phyloP scores from a whole-genome alignment of 208 protist genomes.

The Leishmania braziliensis region DNA sequence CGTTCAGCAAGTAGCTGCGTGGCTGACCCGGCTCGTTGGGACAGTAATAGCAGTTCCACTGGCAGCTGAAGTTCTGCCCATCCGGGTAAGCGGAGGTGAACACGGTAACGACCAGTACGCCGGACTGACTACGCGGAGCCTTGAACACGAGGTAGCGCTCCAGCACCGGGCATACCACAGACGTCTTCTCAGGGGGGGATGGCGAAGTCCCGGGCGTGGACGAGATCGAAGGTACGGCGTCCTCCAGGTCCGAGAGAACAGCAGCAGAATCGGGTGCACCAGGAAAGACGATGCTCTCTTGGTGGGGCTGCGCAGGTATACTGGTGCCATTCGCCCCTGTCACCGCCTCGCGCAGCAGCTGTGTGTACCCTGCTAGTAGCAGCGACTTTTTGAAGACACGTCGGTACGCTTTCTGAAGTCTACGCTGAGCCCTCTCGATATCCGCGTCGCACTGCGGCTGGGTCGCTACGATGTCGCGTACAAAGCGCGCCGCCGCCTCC shows the following conservation, averaged over 20 bases:
- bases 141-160: conserved; percentile 82
- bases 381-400: conserved; percentile 74
- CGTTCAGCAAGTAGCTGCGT: conserved; percentile 90
- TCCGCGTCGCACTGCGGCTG: conserved; percentile 40
- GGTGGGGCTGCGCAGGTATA: not conserved
- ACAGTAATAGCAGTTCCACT: conserved; percentile 95
- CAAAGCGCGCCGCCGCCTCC: conserved; percentile 43
- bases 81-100: conserved; percentile 91
- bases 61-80: conserved; percentile 86
- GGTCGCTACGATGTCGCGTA: conserved; percentile 44
- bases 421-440: conserved; percentile 43
- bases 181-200: not conserved
- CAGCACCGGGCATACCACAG: conserved; percentile 34
- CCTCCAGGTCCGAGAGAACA: conserved; percentile 32
- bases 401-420: conserved; percentile 73
- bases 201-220: not conserved
- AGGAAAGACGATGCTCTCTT: not conserved
- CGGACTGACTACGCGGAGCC: conserved; percentile 85
- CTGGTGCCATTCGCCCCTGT: not conserved
- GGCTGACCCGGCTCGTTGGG: conserved; percentile 91
- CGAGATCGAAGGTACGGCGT: not conserved
- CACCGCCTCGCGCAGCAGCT: conserved; percentile 29
- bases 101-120: conserved; percentile 92
- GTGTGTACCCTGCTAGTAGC: conserved; percentile 80
- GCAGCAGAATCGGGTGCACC: not conserved